Percentiles rank a stretch among this genome's conserved stretches.
phyloP scores from a whole-genome alignment of 768 basidiomycete species.

The Lactarius vividus region DNA sequence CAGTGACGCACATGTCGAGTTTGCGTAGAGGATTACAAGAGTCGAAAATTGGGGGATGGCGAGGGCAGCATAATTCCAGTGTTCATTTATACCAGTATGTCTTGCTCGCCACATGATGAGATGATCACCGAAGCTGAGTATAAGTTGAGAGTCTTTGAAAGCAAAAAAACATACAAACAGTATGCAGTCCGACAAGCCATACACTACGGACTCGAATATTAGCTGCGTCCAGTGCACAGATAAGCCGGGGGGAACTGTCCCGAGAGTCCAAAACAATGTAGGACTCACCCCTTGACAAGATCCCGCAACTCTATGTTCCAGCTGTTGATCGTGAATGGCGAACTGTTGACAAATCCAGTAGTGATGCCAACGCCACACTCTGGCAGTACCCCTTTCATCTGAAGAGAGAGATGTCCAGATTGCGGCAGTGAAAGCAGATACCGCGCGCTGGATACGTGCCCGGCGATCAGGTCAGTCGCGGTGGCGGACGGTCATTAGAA shows the following conservation, averaged over 20 bases:
- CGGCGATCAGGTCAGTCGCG: neutral
- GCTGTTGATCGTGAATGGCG: neutral
- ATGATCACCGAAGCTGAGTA: neutral
- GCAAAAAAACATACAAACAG: neutral
- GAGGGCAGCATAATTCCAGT: neutral
- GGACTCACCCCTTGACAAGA: neutral
- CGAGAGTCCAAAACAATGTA: too few relatives aligned
- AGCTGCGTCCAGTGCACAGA: neutral
- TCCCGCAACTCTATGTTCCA: neutral
- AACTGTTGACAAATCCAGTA: neutral
- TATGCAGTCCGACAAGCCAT: neutral
- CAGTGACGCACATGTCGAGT: conserved; percentile 18
- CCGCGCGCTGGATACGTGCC: neutral
- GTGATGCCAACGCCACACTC: conserved; percentile 4
- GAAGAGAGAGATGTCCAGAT: neutral
- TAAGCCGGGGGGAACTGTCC: neutral
- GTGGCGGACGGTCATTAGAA: neutral
- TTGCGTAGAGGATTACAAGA: neutral
- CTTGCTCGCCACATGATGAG: neutral
- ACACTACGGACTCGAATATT: neutral
- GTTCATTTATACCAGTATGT: conserved; percentile 13
- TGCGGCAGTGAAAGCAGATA: neutral
- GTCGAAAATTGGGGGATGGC: neutral
- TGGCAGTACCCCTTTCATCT: neutral
- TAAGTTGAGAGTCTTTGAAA: neutral